Evolutionary conservation across 768 basidiomycete species (phyloP).

Genomic region (Coprinellus micaceus): DNA sequence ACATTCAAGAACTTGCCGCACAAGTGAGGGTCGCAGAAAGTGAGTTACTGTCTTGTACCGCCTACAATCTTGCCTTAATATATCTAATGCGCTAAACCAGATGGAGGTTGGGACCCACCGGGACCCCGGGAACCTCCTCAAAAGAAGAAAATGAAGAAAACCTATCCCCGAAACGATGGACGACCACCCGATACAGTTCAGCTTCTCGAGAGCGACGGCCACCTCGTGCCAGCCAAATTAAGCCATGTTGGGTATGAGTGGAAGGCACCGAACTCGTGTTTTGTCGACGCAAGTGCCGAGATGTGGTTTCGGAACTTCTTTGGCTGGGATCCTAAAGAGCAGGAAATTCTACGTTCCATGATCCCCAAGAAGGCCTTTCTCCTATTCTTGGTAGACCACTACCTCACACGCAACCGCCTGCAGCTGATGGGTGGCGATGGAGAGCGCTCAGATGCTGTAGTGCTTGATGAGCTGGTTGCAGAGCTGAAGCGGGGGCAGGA

Average conservation of each 20-base stretch:
- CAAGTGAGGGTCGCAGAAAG: slow-evolving; percentile 6
- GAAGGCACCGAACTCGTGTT: background rate
- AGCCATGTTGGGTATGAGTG: background rate
- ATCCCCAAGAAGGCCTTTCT: background rate
- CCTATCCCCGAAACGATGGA: background rate
- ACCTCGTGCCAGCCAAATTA: too few species aligned
- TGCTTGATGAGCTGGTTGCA: background rate
- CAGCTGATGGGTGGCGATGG: background rate
- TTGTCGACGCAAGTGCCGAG: background rate
- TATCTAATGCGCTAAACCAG: background rate
- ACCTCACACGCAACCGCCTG: too few species aligned
- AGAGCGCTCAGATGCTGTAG: background rate
- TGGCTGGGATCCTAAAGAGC: background rate
- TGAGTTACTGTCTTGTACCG: background rate
- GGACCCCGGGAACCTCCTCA: background rate
- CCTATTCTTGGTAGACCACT: background rate
- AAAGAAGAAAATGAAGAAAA: background rate
- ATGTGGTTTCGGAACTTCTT: background rate
- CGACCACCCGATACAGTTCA: background rate
- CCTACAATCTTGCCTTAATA: background rate
- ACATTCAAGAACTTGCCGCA: slow-evolving; percentile 15
- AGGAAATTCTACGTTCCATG: background rate
- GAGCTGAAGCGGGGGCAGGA: background rate
- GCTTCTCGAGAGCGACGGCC: too few species aligned
- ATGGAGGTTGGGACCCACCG: background rate